Evolutionary conservation across 78 protist genomes (phyloP).

Genomic region (Andalucia godoyi): DNA sequence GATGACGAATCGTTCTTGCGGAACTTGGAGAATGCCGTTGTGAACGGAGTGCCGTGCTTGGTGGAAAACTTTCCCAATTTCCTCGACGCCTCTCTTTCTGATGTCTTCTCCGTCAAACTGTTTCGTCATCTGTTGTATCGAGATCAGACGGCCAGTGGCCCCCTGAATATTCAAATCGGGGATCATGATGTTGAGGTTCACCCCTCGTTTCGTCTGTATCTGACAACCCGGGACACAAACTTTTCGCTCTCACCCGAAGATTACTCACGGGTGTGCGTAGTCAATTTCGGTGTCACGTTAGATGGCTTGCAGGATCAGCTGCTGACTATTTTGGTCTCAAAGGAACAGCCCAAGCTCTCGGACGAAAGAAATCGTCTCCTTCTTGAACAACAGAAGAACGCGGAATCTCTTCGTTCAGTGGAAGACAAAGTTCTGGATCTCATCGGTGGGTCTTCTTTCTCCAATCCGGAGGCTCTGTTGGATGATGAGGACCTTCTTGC

Average conservation of each 20-base stretch:
- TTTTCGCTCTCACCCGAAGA: constrained; percentile 33
- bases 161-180: background rate
- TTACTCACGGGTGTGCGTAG: constrained; percentile 14
- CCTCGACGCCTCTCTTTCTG: constrained; percentile 19
- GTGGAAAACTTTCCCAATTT: background rate
- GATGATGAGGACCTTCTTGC: background rate
- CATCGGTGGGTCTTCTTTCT: too few relatives aligned
- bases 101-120: too few relatives aligned
- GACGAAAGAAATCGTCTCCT: constrained; percentile 25
- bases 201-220: constrained; percentile 6
- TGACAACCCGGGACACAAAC: constrained; percentile 39
- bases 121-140: too few relatives aligned
- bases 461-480: background rate
- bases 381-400: constrained; percentile 19
- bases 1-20: background rate
- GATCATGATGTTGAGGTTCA: background rate
- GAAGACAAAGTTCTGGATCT: constrained; percentile 54
- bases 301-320: constrained; percentile 45
- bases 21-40: constrained; percentile 1
- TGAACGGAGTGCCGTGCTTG: constrained; percentile 14
- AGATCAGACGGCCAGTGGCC: too few relatives aligned
- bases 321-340: constrained; percentile 28
- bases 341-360: constrained; percentile 66
- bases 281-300: constrained; percentile 32
- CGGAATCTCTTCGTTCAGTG: constrained; percentile 21